Conservation (phyloP, 208 protist genomes). For the Wallacemonas rigidus region DNA sequence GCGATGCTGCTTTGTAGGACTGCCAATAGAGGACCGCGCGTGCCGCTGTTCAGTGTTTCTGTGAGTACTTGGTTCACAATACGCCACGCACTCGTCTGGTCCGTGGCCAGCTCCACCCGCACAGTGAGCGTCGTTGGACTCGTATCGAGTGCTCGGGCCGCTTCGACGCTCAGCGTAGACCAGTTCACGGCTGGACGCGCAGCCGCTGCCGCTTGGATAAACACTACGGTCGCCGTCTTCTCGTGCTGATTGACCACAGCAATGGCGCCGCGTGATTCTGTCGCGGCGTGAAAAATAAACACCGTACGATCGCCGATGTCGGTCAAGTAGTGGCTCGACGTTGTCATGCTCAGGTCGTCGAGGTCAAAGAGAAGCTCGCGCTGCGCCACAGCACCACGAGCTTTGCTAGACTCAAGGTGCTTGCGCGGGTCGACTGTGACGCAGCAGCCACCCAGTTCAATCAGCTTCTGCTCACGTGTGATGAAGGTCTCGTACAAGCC, state of each 20-base stretch:
- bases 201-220: constrained; percentile 80
- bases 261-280: constrained; percentile 70
- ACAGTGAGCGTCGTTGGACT: constrained; percentile 32
- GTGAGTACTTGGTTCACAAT: constrained; percentile 53
- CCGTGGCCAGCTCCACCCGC: constrained; percentile 43
- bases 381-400: constrained; percentile 33
- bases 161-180: constrained; percentile 63
- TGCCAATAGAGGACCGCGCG: constrained; percentile 53
- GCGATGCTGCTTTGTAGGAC: constrained; percentile 74
- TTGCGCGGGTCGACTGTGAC: constrained; percentile 44
- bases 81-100: constrained; percentile 69
- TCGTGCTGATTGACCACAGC: constrained; percentile 66
- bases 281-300: constrained; percentile 80
- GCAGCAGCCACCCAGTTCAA: constrained; percentile 74
- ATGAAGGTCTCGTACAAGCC: constrained; percentile 80
- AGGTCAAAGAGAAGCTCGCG: constrained; percentile 69
- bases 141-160: constrained; percentile 42
- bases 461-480: constrained; percentile 50
- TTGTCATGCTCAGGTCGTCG: constrained; percentile 60
- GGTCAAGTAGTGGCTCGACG: constrained; percentile 51
- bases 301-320: constrained; percentile 47
- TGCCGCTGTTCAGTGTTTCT: constrained; percentile 40
- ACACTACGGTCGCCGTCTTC: constrained; percentile 53
- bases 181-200: constrained; percentile 67
- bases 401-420: constrained; percentile 55